These are phyloP conservation scores for Nakazawaea ernobii DNA, from an alignment of 805 yeast species.

Conservation along the genomic window DNA sequence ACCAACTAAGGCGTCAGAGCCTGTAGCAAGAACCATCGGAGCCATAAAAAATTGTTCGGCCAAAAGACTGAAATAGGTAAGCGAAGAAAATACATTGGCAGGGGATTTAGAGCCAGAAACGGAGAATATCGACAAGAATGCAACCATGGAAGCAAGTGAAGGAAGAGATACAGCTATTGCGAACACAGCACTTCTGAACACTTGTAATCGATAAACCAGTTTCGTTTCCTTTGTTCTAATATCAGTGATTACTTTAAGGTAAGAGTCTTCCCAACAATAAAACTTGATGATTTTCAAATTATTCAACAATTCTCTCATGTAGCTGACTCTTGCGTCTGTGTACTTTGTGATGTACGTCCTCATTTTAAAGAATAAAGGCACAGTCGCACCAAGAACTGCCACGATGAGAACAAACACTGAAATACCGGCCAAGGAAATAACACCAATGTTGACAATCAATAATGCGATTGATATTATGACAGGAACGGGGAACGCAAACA, in stretches of 20 bases:
- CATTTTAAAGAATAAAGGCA: slow-evolving; percentile 46
- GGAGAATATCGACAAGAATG: slow-evolving; percentile 31
- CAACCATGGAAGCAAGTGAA: slow-evolving; percentile 61
- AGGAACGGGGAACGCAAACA: slow-evolving; percentile 59
- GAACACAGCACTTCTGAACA: slow-evolving; percentile 53
- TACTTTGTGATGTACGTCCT: slow-evolving; percentile 53
- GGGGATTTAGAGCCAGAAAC: slow-evolving; percentile 34
- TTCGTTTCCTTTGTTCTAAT: slow-evolving; percentile 59
- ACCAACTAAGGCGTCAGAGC: slow-evolving; percentile 62
- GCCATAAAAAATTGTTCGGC: slow-evolving; percentile 59
- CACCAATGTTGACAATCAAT: slow-evolving; percentile 65
- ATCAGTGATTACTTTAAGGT: slow-evolving; percentile 46
- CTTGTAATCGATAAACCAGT: slow-evolving; percentile 56
- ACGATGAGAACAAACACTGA: slow-evolving; percentile 51
- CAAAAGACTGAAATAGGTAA: slow-evolving; percentile 60
- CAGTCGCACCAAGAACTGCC: slow-evolving; percentile 35
- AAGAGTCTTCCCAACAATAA: slow-evolving; percentile 90
- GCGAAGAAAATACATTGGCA: slow-evolving; percentile 63
- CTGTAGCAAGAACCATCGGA: slow-evolving; percentile 65
- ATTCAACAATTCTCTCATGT: slow-evolving; percentile 72
- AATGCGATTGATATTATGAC: slow-evolving; percentile 59
- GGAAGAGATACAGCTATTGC: slow-evolving; percentile 68
- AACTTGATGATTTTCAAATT: slow-evolving; percentile 79
- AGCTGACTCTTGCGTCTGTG: slow-evolving; percentile 74
- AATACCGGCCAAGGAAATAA: slow-evolving; percentile 65